These are phyloP conservation scores for Aspergillus homomorphus DNA, from an alignment of 495 filamentous ascomycete species.

Conservation along the genomic window DNA sequence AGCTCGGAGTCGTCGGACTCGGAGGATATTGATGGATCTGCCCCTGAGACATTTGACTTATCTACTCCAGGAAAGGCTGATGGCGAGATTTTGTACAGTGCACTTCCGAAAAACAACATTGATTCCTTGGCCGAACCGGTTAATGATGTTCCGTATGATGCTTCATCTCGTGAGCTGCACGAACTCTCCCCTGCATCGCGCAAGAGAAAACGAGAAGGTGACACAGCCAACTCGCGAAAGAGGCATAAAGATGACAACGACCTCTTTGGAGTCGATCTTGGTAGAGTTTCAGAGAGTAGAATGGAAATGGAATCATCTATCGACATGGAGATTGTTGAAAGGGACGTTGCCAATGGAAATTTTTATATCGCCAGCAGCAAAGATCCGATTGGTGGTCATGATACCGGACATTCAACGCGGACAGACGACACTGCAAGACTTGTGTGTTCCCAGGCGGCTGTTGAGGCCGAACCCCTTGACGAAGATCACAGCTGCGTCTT, in stretches of 20 bases:
- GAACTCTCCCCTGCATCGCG: constrained; percentile 47
- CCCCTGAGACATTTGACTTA: constrained; percentile 24
- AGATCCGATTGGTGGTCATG: background rate
- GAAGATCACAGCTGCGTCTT: constrained; percentile 1
- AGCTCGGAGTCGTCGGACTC: constrained; percentile 63
- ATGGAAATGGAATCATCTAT: background rate
- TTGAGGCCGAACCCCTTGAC: background rate
- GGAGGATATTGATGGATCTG: constrained; percentile 59
- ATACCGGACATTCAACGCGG: background rate
- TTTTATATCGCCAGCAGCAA: background rate
- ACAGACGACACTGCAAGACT: background rate
- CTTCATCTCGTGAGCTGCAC: constrained; percentile 7
- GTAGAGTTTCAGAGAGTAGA: background rate
- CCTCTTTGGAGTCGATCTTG: constrained; percentile 55
- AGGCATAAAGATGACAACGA: constrained; percentile 75
- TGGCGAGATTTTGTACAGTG: background rate
- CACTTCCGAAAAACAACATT: background rate
- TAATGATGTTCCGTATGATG: constrained; percentile 2
- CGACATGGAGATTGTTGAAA: background rate
- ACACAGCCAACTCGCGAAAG: constrained; percentile 62
- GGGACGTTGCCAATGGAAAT: background rate
- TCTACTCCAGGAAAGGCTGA: constrained; percentile 8
- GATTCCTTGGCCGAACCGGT: background rate
- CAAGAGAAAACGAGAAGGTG: constrained; percentile 67
- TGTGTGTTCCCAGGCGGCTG: background rate